A percentile compares a stretch with the other conserved stretches of the same genome.
These are phyloP conservation scores for Sporothrix humicola DNA, from an alignment of 2,329 filamentous ascomycete genomes.

Conservation along the genomic window DNA sequence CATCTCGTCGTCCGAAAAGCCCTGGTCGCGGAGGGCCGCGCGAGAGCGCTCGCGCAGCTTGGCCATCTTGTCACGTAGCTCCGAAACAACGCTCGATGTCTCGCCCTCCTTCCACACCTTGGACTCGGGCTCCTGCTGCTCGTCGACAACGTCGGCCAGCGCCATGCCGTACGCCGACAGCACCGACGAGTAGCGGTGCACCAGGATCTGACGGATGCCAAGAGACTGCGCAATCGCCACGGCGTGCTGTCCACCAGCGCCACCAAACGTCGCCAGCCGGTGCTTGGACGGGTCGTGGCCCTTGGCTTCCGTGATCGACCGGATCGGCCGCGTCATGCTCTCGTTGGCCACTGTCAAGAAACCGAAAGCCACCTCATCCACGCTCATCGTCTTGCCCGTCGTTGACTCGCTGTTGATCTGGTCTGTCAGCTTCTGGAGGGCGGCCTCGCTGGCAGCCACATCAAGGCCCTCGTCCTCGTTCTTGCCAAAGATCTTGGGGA, in stretches of 20 bases:
- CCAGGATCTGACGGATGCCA: constrained; percentile 81
- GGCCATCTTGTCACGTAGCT: constrained; percentile 74
- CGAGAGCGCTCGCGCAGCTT: constrained; percentile 79
- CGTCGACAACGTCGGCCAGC: constrained; percentile 88
- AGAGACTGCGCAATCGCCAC: constrained; percentile 87
- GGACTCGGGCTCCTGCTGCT: constrained; percentile 79
- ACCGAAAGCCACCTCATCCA: constrained; percentile 86
- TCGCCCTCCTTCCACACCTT: constrained; percentile 59
- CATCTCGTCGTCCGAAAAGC: constrained; percentile 75
- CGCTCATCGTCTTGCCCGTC: constrained; percentile 70
- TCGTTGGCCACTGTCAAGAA: constrained; percentile 91
- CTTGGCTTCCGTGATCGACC: constrained; percentile 88
- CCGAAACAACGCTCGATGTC: constrained; percentile 55
- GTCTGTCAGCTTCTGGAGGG: constrained; percentile 76
- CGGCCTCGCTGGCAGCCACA: constrained; percentile 72
- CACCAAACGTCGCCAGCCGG: constrained; percentile 88
- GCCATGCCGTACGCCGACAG: constrained; percentile 93
- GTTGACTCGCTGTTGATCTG: constrained; percentile 73
- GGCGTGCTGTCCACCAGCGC: constrained; percentile 88
- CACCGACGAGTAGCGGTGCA: constrained; percentile 87
- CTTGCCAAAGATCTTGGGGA: constrained; percentile 92
- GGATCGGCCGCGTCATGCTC: constrained; percentile 87
- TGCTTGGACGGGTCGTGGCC: constrained; percentile 91
- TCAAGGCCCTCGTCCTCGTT: constrained; percentile 84
- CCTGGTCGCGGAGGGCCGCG: constrained; percentile 72